These are phyloP conservation scores for Carallia pectinifolia DNA, from an alignment of 345 rosid species.

Conservation along the genomic window DNA sequence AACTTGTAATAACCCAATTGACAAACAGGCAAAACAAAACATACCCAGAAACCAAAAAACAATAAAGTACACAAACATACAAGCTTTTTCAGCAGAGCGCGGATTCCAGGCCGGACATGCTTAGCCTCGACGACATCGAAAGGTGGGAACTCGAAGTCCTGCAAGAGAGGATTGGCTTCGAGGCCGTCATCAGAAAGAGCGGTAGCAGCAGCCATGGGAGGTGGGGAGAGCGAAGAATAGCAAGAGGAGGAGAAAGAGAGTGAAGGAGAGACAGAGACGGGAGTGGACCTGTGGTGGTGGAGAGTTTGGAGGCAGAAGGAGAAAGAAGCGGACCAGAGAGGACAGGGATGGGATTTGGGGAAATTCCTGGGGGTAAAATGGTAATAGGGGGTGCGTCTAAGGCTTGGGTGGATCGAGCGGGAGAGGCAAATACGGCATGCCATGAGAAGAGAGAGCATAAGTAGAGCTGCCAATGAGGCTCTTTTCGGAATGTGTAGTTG, in stretches of 20 bases:
- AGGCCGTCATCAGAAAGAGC: slow-evolving; percentile 18
- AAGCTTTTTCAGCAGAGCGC: slow-evolving; percentile 58
- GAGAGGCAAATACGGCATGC: slow-evolving; percentile 41
- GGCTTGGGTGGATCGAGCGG: slow-evolving; percentile 35
- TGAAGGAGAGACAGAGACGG: background rate
- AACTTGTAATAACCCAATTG: background rate
- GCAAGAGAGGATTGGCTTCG: slow-evolving; percentile 62
- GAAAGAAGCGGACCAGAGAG: slow-evolving; percentile 55
- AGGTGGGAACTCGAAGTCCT: slow-evolving; percentile 73
- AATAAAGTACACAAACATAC: slow-evolving; percentile 32
- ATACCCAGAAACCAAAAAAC: slow-evolving; percentile 8
- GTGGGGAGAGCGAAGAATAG: slow-evolving; percentile 23
- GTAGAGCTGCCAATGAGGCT: background rate
- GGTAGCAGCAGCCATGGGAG: slow-evolving; percentile 34
- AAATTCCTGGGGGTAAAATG: slow-evolving; percentile 30
- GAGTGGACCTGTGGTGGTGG: slow-evolving; percentile 24
- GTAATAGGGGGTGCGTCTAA: slow-evolving; percentile 26
- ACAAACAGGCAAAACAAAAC: background rate
- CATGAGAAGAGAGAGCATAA: slow-evolving; percentile 24
- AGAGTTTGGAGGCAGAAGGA: slow-evolving; percentile 33
- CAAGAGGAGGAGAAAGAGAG: slow-evolving; percentile 15
- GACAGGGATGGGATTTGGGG: slow-evolving; percentile 39
- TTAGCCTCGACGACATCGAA: slow-evolving; percentile 59
- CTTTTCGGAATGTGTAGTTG: background rate
- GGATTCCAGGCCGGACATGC: slow-evolving; percentile 80